Percentiles rank a stretch among this genome's conserved stretches.
Conservation (phyloP, 305 asterid species). For the Fraxinus dipetala region DNA sequence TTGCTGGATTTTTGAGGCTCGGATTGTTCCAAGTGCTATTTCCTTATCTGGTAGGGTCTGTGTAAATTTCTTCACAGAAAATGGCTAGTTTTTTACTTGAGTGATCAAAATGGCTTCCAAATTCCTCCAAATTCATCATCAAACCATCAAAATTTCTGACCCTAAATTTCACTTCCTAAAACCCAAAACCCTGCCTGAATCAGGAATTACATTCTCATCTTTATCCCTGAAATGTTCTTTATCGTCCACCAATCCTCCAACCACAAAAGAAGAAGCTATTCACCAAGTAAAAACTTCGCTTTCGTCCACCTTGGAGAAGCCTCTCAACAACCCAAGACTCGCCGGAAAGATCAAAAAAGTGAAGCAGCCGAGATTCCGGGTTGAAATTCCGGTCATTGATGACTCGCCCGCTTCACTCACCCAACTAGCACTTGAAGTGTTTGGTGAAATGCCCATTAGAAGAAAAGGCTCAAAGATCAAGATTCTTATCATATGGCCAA, state of each 20-base stretch:
- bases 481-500: constrained; percentile 63
- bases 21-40: neutral
- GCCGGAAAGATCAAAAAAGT: constrained; percentile 66
- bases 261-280: constrained; percentile 79
- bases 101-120: constrained; percentile 46
- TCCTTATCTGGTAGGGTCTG: constrained; percentile 9
- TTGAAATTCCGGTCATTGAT: constrained; percentile 71
- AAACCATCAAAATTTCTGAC: constrained; percentile 29
- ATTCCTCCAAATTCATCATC: constrained; percentile 32
- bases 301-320: constrained; percentile 62
- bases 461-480: constrained; percentile 54
- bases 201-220: constrained; percentile 24
- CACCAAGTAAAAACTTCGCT: constrained; percentile 78
- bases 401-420: constrained; percentile 64
- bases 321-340: constrained; percentile 73
- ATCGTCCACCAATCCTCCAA: constrained; percentile 67
- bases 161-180: constrained; percentile 5
- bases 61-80: neutral
- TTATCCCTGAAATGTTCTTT: constrained; percentile 38
- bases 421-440: constrained; percentile 62
- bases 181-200: constrained; percentile 21
- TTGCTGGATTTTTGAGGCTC: constrained; percentile 11
- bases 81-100: neutral
- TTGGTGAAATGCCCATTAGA: constrained; percentile 58
- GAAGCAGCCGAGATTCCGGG: constrained; percentile 74